Percentiles rank a stretch among this genome's conserved stretches.
Conservation (phyloP, 371 early-diverging fungal genomes). For the Synchytrium microbalum region DNA sequence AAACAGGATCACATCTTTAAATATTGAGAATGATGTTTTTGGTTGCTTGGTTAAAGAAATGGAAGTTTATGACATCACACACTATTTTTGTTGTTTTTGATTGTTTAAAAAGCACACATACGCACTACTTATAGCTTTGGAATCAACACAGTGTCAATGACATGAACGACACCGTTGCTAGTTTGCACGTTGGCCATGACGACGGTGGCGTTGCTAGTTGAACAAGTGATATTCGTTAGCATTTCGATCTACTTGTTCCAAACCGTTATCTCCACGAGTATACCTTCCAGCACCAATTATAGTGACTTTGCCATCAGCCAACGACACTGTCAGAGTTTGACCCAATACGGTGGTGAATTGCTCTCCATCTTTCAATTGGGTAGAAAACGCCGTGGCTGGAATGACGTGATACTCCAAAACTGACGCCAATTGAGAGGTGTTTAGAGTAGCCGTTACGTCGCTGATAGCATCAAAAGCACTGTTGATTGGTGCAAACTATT, state of each 20-base stretch:
- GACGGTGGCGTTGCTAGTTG: not conserved
- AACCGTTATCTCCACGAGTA: not conserved
- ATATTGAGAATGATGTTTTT: too few relatives aligned
- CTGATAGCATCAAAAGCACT: not conserved
- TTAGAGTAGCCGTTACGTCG: not conserved
- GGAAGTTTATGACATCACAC: too few relatives aligned
- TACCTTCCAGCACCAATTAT: not conserved
- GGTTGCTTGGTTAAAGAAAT: too few relatives aligned
- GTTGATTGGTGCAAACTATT: not conserved
- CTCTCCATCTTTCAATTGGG: not conserved
- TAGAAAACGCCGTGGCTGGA: not conserved
- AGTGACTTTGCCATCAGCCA: not conserved
- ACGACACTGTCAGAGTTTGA: not conserved
- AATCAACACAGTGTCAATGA: not conserved
- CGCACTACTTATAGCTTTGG: not conserved
- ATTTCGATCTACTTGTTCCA: not conserved
- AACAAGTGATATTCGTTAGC: not conserved
- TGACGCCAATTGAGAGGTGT: not conserved
- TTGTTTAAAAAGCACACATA: too few relatives aligned
- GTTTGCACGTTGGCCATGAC: not conserved
- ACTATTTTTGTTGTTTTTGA: too few relatives aligned
- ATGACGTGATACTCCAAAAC: not conserved
- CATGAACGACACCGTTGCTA: not conserved
- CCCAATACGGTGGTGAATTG: not conserved
- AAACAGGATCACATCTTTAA: too few relatives aligned